phyloP scores from a whole-genome alignment of 2,329 filamentous ascomycete genomes.

The Plectosphaerella plurivora region DNA sequence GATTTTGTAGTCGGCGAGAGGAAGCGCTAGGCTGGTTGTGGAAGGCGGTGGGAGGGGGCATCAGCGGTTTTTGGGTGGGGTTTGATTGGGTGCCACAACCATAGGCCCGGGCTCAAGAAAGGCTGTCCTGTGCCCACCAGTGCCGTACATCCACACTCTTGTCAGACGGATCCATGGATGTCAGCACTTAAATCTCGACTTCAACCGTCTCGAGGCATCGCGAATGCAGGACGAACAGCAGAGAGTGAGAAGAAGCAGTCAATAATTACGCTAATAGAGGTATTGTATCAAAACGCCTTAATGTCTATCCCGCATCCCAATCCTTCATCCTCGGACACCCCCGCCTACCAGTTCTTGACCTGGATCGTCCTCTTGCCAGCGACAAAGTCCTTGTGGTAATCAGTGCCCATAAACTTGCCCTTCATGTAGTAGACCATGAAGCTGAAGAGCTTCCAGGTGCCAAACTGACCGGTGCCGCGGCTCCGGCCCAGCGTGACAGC shows the following conservation, averaged over 20 bases:
- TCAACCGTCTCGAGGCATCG: too few relatives aligned
- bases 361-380: constrained; percentile 7
- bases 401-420: constrained; percentile 21
- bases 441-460: constrained; percentile 25
- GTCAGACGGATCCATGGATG: too few relatives aligned
- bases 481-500: constrained; percentile 34
- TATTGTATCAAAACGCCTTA: neutral
- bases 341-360: constrained; percentile 6
- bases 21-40: constrained; percentile 15
- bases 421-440: constrained; percentile 27
- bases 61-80: too few relatives aligned
- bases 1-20: constrained; percentile 1
- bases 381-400: constrained; percentile 7
- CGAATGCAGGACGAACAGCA: too few relatives aligned
- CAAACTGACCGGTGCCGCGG: constrained; percentile 27
- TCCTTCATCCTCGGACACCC: neutral
- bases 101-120: too few relatives aligned
- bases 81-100: too few relatives aligned
- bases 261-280: neutral
- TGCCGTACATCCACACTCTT: too few relatives aligned
- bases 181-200: too few relatives aligned
- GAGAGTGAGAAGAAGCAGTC: neutral
- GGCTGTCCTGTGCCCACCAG: too few relatives aligned
- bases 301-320: neutral
- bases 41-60: neutral